These are phyloP conservation scores for Boletus rubropictus DNA, from an alignment of 768 basidiomycete species.

Conservation along the genomic window DNA sequence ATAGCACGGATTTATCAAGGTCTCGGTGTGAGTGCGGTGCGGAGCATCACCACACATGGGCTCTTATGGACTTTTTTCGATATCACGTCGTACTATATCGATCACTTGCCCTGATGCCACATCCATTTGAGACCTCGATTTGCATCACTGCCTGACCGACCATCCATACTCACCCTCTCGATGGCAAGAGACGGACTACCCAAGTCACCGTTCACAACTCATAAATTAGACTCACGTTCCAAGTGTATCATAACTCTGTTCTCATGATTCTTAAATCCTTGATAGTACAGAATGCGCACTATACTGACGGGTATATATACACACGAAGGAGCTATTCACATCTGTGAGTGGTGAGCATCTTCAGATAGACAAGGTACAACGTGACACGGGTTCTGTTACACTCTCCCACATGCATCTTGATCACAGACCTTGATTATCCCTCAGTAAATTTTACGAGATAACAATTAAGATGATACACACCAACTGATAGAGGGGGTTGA, in stretches of 20 bases:
- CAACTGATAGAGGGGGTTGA: slow-evolving; percentile 14
- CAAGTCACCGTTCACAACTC: slow-evolving; percentile 5
- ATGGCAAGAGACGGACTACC: slow-evolving; percentile 4
- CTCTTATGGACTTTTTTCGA: slow-evolving; percentile 93
- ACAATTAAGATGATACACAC: slow-evolving; percentile 6
- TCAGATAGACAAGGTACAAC: slow-evolving; percentile 4
- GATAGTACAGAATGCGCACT: slow-evolving; percentile 6
- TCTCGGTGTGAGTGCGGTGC: slow-evolving; percentile 85
- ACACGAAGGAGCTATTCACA: background rate
- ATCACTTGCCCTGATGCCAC: slow-evolving; percentile 41
- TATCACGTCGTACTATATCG: slow-evolving; percentile 68
- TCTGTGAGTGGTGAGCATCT: background rate
- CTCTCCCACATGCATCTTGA: slow-evolving; percentile 8
- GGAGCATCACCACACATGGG: slow-evolving; percentile 91
- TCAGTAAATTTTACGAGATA: slow-evolving; percentile 1
- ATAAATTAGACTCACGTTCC: slow-evolving; percentile 15
- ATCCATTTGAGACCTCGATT: background rate
- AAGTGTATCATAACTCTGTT: slow-evolving; percentile 25
- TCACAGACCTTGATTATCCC: slow-evolving; percentile 7
- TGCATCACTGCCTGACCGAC: slow-evolving; percentile 5
- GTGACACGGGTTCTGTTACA: slow-evolving; percentile 1
- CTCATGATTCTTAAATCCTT: slow-evolving; percentile 6
- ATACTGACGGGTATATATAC: slow-evolving; percentile 2
- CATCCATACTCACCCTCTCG: slow-evolving; percentile 10
- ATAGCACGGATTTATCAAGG: slow-evolving; percentile 86